A percentile compares a stretch with the other conserved stretches of the same genome.
Conservation (phyloP, 371 early-diverging fungal species). For the Actinomucor elegans region DNA sequence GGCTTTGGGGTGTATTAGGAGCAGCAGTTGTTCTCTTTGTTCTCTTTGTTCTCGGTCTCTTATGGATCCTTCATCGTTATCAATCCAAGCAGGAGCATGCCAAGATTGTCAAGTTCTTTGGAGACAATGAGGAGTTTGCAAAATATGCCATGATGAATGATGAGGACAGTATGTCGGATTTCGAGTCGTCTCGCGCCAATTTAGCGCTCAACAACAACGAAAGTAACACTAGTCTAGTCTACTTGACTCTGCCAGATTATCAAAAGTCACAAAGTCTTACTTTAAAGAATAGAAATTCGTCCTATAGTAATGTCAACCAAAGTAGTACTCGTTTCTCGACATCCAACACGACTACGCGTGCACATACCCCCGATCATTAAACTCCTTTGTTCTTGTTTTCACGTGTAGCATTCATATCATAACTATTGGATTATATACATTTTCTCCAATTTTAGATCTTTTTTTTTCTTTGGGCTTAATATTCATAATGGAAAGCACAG, state of each 20-base stretch:
- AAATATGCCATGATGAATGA: conserved; percentile 40
- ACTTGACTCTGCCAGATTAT: conserved; percentile 23
- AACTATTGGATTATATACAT: no score
- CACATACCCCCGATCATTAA: background rate
- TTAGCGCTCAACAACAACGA: conserved; percentile 2
- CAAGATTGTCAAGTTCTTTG: conserved; percentile 44
- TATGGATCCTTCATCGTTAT: conserved; percentile 48
- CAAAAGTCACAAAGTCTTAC: conserved; percentile 13
- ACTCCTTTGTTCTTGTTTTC: no score
- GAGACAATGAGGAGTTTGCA: conserved; percentile 42
- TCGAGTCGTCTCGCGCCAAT: background rate
- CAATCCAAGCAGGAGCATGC: conserved; percentile 45
- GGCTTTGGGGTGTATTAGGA: conserved; percentile 46
- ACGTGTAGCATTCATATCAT: no score
- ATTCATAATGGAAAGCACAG: no score
- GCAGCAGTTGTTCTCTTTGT: conserved; percentile 38
- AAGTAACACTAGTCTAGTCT: conserved; percentile 9
- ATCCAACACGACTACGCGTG: background rate
- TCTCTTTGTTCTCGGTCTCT: conserved; percentile 20
- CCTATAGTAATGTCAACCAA: background rate
- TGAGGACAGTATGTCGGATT: conserved; percentile 3
- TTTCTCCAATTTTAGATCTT: no score
- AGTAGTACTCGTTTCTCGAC: background rate
- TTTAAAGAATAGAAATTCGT: background rate
- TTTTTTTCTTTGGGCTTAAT: no score